These are phyloP conservation scores for Vigna nakashimae DNA, from an alignment of 306 rosid genomes.

Conservation along the genomic window DNA sequence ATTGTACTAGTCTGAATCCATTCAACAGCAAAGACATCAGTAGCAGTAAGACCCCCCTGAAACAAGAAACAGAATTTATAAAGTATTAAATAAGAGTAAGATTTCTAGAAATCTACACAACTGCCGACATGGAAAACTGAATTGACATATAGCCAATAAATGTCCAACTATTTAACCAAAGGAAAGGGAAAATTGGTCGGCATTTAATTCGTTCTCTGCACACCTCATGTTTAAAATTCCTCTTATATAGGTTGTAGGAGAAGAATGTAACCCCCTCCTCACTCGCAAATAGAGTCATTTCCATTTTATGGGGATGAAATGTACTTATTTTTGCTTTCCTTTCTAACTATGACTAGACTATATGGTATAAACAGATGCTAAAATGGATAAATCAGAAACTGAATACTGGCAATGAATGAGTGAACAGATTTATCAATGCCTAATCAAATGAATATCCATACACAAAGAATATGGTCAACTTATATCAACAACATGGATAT, in stretches of 20 bases:
- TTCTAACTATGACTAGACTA: slow-evolving; percentile 10
- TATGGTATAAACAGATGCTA: slow-evolving; percentile 19
- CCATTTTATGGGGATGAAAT: slow-evolving; percentile 24
- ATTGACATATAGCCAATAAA: slow-evolving; percentile 7
- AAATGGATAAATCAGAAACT: slow-evolving; percentile 17
- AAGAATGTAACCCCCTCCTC: slow-evolving; percentile 21
- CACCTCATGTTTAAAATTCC: slow-evolving; percentile 4
- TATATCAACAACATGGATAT: slow-evolving; percentile 42
- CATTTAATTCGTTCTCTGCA: not conserved
- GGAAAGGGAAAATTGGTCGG: not conserved
- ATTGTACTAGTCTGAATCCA: slow-evolving; percentile 87
- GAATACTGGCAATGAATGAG: not conserved
- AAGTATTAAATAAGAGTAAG: slow-evolving; percentile 17
- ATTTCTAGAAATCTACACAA: slow-evolving; percentile 30
- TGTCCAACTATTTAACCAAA: slow-evolving; percentile 2
- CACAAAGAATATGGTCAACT: slow-evolving; percentile 17
- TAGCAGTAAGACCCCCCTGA: slow-evolving; percentile 99
- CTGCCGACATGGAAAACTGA: slow-evolving; percentile 36
- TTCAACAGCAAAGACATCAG: slow-evolving; percentile 96
- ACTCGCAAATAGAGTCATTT: not conserved
- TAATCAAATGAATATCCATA: slow-evolving; percentile 5
- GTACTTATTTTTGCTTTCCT: slow-evolving; percentile 12
- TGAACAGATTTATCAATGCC: slow-evolving; percentile 21
- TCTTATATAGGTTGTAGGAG: not conserved
- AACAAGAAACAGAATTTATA: slow-evolving; percentile 47